A percentile compares a stretch with the other conserved stretches of the same genome.
These are phyloP conservation scores for Parathielavia hyrcaniae DNA, from an alignment of 495 filamentous ascomycete species.

Conservation along the genomic window DNA sequence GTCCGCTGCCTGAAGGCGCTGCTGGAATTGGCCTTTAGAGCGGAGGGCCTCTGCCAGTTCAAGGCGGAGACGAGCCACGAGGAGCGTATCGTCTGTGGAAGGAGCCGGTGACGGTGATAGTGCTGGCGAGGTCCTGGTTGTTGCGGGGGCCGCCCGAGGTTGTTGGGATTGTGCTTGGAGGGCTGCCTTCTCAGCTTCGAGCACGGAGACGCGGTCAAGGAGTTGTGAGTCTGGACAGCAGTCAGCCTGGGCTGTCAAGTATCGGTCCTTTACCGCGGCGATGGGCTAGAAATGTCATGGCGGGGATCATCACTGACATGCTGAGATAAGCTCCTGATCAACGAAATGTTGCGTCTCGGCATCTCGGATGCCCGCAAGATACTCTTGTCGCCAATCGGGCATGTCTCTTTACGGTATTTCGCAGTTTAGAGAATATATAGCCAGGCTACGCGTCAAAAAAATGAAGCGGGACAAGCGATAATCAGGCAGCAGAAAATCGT, in stretches of 20 bases:
- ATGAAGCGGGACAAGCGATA: background rate
- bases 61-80: constrained; percentile 47
- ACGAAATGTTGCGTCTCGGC: constrained; percentile 41
- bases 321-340: constrained; percentile 41
- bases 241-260: constrained; percentile 17
- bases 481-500: background rate
- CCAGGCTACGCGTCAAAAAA: background rate
- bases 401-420: constrained; percentile 24
- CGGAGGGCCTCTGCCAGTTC: constrained; percentile 72
- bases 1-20: constrained; percentile 51
- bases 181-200: constrained; percentile 48
- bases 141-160: constrained; percentile 18
- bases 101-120: constrained; percentile 17
- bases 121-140: constrained; percentile 2
- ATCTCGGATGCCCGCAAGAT: constrained; percentile 37
- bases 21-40: constrained; percentile 59
- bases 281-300: background rate
- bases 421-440: background rate
- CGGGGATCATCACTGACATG: constrained; percentile 34
- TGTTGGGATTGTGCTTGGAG: constrained; percentile 24
- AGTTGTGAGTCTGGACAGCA: constrained; percentile 56
- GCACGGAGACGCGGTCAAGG: constrained; percentile 56
- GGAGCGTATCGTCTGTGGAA: constrained; percentile 28
- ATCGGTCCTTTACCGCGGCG: too few species aligned
- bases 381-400: constrained; percentile 45